Evolutionary conservation across 345 rosid species (phyloP).

Genomic region (Eucalyptus cloeziana): DNA sequence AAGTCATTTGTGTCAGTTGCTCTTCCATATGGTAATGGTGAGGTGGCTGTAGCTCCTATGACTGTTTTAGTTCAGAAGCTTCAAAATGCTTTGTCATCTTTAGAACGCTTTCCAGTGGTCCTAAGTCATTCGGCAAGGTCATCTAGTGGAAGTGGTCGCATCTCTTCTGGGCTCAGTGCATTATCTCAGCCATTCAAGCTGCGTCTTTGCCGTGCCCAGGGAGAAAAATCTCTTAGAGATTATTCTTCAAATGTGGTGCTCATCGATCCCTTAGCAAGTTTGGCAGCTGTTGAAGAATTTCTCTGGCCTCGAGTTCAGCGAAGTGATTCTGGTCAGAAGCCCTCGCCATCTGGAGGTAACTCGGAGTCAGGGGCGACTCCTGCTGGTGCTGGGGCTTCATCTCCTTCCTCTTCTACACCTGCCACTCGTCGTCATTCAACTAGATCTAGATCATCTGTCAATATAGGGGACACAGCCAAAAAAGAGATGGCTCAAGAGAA

Average conservation of each 20-base stretch:
- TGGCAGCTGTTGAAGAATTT: slow-evolving; percentile 94
- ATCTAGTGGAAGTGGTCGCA: slow-evolving; percentile 86
- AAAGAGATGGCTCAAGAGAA: slow-evolving; percentile 64
- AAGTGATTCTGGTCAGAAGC: slow-evolving; percentile 70
- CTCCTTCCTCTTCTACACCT: slow-evolving; percentile 74
- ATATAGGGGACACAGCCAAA: slow-evolving; percentile 54
- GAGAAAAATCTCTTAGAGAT: slow-evolving; percentile 90
- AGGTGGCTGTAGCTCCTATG: slow-evolving; percentile 47
- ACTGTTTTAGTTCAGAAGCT: slow-evolving; percentile 90
- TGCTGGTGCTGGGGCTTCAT: slow-evolving; percentile 62
- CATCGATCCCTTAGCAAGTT: slow-evolving; percentile 94
- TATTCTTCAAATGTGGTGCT: slow-evolving; percentile 94
- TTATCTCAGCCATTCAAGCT: slow-evolving; percentile 91
- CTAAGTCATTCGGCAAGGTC: slow-evolving; percentile 87
- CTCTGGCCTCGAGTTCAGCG: slow-evolving; percentile 98
- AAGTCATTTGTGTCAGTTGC: slow-evolving; percentile 69
- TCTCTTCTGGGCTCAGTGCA: slow-evolving; percentile 93
- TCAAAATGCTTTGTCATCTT: slow-evolving; percentile 86
- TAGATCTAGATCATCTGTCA: slow-evolving; percentile 78
- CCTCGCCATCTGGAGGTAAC: slow-evolving; percentile 51
- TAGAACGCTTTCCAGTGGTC: slow-evolving; percentile 96
- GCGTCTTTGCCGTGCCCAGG: slow-evolving; percentile 86
- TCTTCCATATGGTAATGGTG: slow-evolving; percentile 51
- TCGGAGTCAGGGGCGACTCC: slow-evolving; percentile 50
- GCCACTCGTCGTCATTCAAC: slow-evolving; percentile 71